Evolutionary conservation across 495 filamentous ascomycete species (phyloP), one percentile per base, ranked within the genome.

Genomic region (Filosporella fistucella): DNA sequence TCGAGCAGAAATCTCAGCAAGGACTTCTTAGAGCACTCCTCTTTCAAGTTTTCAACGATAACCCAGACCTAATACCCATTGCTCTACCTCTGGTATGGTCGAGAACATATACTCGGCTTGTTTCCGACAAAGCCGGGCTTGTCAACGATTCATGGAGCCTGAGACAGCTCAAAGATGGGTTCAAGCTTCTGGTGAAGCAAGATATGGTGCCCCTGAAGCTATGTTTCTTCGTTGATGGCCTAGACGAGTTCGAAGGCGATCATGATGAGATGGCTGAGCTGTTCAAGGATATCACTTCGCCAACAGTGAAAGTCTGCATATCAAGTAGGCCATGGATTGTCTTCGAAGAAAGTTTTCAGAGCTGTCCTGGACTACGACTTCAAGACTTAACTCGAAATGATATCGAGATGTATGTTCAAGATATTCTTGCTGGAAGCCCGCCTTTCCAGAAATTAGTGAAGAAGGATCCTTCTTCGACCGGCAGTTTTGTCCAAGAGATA

Each of bases 11-110:
- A 47, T 71, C 67, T 6, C 59, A 67, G 18, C 49, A 62, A 22
- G 75, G 72, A 0, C 56, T 78, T 6, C 49, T 74, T 0, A 61
- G 59, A 14, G 57, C 66, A 1, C 53, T 78, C 0, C 52, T 77
- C 4, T 69, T 54, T 28, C 55, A 74, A 32, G 58, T 68, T 1
- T 49, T 68, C 18, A 47, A 53, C 4, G 39, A 58, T 13, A 56
- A 43, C 18, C 47, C 22, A 16, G 29, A 35, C 7, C 11, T 45
- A 2, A 45, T 51, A 28, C 48, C 48, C 14, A 24, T 24, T 1
- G 40, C 40, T 8, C 24, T 44, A 2, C 34, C 39, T 1, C 13
- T 28, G 18, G 28, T 28, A 1, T 51, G 38, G 39, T 30, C 25
- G 18, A 40, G 56, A 42, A 13, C 4, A 11, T 7, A 21, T 5